A percentile compares a stretch with the other conserved stretches of the same genome.
These are phyloP conservation scores for Strobilomyces confusus DNA, from an alignment of 768 basidiomycete genomes.

Conservation along the genomic window DNA sequence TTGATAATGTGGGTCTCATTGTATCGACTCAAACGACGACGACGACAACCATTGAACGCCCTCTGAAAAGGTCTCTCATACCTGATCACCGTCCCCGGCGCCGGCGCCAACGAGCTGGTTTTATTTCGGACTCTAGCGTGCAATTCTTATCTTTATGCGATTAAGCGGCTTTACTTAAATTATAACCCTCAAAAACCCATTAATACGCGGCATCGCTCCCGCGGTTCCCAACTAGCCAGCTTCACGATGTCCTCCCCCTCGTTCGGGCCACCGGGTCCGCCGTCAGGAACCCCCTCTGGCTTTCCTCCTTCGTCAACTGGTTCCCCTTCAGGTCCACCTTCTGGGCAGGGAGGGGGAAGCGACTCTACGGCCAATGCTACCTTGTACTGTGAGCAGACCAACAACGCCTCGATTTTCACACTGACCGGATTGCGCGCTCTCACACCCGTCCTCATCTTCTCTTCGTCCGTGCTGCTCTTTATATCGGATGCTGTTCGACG, in stretches of 20 bases:
- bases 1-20: too few relatives aligned
- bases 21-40: too few relatives aligned
- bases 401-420: constrained; percentile 12
- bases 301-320: too few relatives aligned
- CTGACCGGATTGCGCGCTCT: constrained; percentile 9
- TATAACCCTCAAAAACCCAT: constrained; percentile 1
- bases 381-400: constrained; percentile 26
- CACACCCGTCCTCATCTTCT: constrained; percentile 1
- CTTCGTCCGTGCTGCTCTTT: not conserved
- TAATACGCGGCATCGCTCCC: constrained; percentile 13
- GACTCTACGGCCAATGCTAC: constrained; percentile 20
- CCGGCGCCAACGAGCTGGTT: not conserved
- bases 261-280: not conserved
- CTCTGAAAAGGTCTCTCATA: not conserved
- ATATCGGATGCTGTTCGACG: not conserved
- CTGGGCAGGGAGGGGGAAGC: not conserved
- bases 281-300: not conserved
- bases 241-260: constrained; percentile 10
- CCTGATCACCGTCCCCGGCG: not conserved
- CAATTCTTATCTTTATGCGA: not conserved
- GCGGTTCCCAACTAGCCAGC: constrained; percentile 1
- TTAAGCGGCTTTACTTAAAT: not conserved
- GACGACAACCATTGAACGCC: too few relatives aligned
- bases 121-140: not conserved
- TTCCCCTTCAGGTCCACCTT: not conserved